phyloP scores from a whole-genome alignment of 1,284 basidiomycete species.

The Termitomyces sp. region DNA sequence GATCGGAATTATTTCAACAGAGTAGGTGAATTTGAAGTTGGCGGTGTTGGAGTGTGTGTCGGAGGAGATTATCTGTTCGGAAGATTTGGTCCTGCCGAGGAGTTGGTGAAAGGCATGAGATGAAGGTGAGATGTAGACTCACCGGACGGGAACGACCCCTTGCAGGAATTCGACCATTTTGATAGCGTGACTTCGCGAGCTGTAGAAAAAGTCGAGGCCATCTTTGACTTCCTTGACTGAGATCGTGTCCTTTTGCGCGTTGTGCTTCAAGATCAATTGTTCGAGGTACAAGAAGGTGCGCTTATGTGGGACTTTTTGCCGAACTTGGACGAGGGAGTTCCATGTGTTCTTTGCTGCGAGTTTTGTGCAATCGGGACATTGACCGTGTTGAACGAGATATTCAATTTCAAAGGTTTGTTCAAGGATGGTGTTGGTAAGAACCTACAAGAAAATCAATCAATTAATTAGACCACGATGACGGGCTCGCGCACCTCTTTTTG shows the following conservation, averaged over 20 bases:
- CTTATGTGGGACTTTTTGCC: constrained; percentile 97
- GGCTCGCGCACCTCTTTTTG: constrained; percentile 82
- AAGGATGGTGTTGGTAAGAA: constrained; percentile 90
- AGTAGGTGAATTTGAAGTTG: constrained; percentile 98
- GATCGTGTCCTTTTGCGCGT: constrained; percentile 95
- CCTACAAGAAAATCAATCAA: constrained; percentile 39
- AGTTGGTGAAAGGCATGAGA: background rate
- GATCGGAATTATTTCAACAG: constrained; percentile 93
- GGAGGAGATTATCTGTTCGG: constrained; percentile 89
- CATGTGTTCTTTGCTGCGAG: constrained; percentile 98
- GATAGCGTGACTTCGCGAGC: constrained; percentile 84
- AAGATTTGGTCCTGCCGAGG: constrained; percentile 71
- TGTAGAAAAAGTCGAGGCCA: constrained; percentile 96
- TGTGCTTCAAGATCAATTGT: constrained; percentile 95
- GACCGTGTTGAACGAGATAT: constrained; percentile 92
- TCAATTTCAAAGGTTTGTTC: constrained; percentile 98
- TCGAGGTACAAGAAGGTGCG: constrained; percentile 97
- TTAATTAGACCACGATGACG: background rate
- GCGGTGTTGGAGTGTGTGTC: constrained; percentile 92
- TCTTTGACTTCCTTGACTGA: constrained; percentile 91
- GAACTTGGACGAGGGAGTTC: constrained; percentile 95
- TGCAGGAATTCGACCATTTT: constrained; percentile 97
- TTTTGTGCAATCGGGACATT: constrained; percentile 91
- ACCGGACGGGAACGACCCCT: constrained; percentile 86
- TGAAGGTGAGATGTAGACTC: constrained; percentile 23